These are phyloP conservation scores for Wakefieldia striispora DNA, from an alignment of 768 basidiomycete genomes.

Conservation along the genomic window DNA sequence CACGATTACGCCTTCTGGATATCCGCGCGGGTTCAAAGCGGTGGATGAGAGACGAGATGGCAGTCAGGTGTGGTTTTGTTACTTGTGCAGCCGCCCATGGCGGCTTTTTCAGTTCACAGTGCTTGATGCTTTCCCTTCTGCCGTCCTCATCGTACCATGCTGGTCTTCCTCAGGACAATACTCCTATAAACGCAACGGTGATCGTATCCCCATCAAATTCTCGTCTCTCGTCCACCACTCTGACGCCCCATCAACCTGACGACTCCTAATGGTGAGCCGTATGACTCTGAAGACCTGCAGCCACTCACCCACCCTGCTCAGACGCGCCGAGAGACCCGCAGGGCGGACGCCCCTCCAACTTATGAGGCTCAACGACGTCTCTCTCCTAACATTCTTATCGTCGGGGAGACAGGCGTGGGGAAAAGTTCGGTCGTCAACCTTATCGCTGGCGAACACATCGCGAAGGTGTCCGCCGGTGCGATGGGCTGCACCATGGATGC, in stretches of 20 bases:
- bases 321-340: slow-evolving; percentile 9
- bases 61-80: neutral
- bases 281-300: neutral
- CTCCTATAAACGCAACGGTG: slow-evolving; percentile 19
- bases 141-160: neutral
- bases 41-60: neutral
- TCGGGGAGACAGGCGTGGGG: slow-evolving; percentile 31
- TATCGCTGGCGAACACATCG: slow-evolving; percentile 27
- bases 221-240: neutral
- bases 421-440: slow-evolving; percentile 45
- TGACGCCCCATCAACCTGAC: neutral
- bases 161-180: neutral
- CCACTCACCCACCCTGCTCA: slow-evolving; percentile 7
- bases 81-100: slow-evolving; percentile 19
- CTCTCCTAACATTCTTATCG: slow-evolving; percentile 35
- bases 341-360: slow-evolving; percentile 1
- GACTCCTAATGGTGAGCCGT: slow-evolving; percentile 11
- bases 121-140: neutral
- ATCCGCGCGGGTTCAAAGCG: neutral
- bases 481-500: slow-evolving; percentile 35
- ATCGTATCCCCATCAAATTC: slow-evolving; percentile 1
- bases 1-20: slow-evolving; percentile 3
- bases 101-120: neutral
- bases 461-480: slow-evolving; percentile 27
- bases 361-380: slow-evolving; percentile 8